A percentile compares a stretch with the other conserved stretches of the same genome.
Conservation (phyloP, 345 rosid genomes). For the Iberis pinnata region DNA sequence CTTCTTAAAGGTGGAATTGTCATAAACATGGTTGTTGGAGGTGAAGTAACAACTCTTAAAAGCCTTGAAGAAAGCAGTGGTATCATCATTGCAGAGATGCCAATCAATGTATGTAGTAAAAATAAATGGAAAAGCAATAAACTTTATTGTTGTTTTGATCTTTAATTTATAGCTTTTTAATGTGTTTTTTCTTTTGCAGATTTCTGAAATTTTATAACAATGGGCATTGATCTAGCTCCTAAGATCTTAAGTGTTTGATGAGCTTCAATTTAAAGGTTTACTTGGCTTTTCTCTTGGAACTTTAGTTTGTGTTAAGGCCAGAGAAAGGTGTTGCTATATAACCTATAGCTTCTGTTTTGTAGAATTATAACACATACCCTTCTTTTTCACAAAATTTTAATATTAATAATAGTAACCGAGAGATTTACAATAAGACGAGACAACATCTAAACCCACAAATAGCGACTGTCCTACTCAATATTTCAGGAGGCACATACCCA, state of each 20-base stretch:
- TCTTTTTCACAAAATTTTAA: too few species aligned
- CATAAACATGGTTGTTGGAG: constrained; percentile 90
- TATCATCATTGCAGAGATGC: constrained; percentile 79
- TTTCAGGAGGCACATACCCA: too few species aligned
- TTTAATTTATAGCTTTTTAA: constrained; percentile 6
- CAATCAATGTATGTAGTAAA: constrained; percentile 48
- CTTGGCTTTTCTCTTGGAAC: too few species aligned
- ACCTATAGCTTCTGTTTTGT: too few species aligned
- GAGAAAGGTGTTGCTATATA: too few species aligned
- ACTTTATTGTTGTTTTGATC: background rate
- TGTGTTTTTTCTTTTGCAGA: constrained; percentile 41
- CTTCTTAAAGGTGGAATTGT: constrained; percentile 70
- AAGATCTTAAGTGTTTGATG: background rate
- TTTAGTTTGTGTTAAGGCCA: too few species aligned
- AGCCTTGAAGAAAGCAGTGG: constrained; percentile 65
- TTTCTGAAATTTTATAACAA: constrained; percentile 71
- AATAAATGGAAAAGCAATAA: background rate
- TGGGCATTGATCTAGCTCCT: background rate
- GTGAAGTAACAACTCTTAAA: constrained; percentile 77
- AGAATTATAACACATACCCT: too few species aligned
- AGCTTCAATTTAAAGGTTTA: too few species aligned
- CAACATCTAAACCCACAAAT: too few species aligned
- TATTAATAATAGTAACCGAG: too few species aligned
- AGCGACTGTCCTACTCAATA: too few species aligned
- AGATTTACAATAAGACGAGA: too few species aligned